Evolutionary conservation across 768 basidiomycete genomes (phyloP), one percentile per base, ranked within the genome.

Genomic region (Lactarius pseudohatsudake): DNA sequence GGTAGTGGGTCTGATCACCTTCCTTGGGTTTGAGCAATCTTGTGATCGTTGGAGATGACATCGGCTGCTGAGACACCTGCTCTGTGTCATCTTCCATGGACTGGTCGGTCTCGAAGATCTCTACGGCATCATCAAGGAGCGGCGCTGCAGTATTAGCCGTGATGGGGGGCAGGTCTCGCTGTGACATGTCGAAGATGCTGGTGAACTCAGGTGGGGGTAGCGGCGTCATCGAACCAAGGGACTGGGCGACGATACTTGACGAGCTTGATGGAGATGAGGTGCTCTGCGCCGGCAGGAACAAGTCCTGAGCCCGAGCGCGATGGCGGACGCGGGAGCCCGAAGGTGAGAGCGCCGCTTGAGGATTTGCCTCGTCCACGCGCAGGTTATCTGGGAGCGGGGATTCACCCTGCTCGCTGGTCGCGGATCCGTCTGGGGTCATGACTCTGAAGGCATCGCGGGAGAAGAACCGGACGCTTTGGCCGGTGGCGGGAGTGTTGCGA

Each of bases 401-500:
- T 18, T 75, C 74, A 11, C 74, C 74, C 18, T 72, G 74, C 57
- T 78, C 75, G 62, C 73, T 77, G 56, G 82, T 80, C 53, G 78
- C 75, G 20, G 87, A 88, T 26, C 81, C 76, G 54, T 90, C 86
- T n/a, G 88, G 86, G 58, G 81, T 89, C 71, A 88, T 84, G 28
- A 84, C 78, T 68, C 82, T 86, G 77, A 83, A 87, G 15, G 85
- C 86, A 61, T 89, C 86, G 32, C 85, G 81, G 32, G 89, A 85
- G 75, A 90, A 90, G 77, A 91, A 91, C 7, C 90, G 86, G 50
- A 91, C 90, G 66, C 86, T 90, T 73, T 87, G 86, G n/a, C 90
- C 89, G 13, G 88, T 89, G 4, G 86, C 89, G 18, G 90, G 90
- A 0, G 89, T 88, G 57, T 86, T 86, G 4, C 82, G 83, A 67